A percentile compares a stretch with the other conserved stretches of the same genome.
These are phyloP conservation scores for grape (Vitis vinifera) DNA, from an alignment of 164 flowering plant species.

Conservation along the genomic window DNA sequence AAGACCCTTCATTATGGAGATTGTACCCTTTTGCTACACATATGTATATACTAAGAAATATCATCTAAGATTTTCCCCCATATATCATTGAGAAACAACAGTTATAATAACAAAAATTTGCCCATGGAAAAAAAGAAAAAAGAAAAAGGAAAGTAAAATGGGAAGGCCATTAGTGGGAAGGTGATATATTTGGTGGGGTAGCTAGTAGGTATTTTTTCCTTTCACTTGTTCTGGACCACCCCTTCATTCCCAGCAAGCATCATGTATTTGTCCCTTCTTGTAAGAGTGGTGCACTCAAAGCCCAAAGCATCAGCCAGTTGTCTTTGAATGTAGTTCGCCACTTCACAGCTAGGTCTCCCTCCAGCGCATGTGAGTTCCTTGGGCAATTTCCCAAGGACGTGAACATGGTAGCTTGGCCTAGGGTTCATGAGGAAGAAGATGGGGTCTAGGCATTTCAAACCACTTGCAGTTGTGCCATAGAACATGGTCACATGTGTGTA, in stretches of 20 bases:
- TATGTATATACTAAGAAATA: too few species aligned
- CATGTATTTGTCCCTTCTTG: conserved; percentile 88
- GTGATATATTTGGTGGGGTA: neutral
- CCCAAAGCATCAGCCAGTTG: conserved; percentile 69
- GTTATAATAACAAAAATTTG: too few species aligned
- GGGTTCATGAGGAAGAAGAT: conserved; percentile 91
- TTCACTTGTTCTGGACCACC: conserved; percentile 33
- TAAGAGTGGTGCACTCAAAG: conserved; percentile 79
- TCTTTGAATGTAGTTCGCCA: conserved; percentile 68
- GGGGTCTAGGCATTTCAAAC: conserved; percentile 78
- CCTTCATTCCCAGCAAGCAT: conserved; percentile 94
- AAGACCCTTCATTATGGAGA: too few species aligned
- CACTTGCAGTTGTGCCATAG: conserved; percentile 87
- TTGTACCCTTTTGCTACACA: too few species aligned
- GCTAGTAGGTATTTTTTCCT: neutral
- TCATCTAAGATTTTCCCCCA: too few species aligned
- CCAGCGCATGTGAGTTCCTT: conserved; percentile 62
- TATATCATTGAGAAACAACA: too few species aligned
- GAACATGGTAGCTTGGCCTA: conserved; percentile 48
- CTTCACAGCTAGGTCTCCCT: conserved; percentile 61
- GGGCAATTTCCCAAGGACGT: conserved; percentile 59
- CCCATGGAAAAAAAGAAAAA: too few species aligned
- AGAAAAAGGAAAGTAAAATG: too few species aligned
- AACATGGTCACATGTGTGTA: conserved; percentile 69
- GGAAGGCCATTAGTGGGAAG: too few species aligned